Percentiles rank a stretch among this genome's conserved stretches.
phyloP scores from a whole-genome alignment of 1,284 basidiomycete genomes.

The Volvariella volvacea region DNA sequence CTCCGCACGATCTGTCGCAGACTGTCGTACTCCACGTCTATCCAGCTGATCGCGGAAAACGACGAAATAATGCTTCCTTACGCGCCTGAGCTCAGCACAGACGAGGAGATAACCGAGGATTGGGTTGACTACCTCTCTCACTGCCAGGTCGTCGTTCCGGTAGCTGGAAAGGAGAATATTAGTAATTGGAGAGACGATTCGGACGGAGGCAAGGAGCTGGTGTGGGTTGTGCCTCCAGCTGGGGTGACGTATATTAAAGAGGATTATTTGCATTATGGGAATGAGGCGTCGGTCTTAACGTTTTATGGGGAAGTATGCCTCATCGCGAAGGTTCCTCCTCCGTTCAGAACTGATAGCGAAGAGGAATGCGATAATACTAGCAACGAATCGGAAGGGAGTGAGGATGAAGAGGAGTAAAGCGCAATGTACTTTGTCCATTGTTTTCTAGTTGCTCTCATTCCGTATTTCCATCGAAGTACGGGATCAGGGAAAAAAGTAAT shows the following conservation, averaged over 20 bases:
- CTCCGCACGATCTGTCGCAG: conserved; percentile 12
- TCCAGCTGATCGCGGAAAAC: neutral
- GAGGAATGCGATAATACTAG: too few species aligned
- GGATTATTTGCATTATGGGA: conserved; percentile 14
- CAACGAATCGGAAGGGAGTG: too few species aligned
- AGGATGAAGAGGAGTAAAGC: too few species aligned
- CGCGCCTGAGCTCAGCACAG: neutral
- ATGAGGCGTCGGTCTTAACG: conserved; percentile 11
- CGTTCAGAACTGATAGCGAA: too few species aligned
- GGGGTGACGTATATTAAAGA: conserved; percentile 1
- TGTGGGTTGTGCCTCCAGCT: conserved; percentile 6
- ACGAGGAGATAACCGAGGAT: neutral
- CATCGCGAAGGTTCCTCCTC: conserved; percentile 10
- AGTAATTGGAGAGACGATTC: neutral
- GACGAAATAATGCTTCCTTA: neutral
- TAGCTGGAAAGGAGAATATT: neutral
- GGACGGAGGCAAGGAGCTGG: neutral
- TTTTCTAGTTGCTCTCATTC: too few species aligned
- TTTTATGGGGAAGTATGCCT: conserved; percentile 16
- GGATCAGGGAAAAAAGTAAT: too few species aligned
- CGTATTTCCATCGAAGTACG: too few species aligned
- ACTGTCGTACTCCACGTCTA: conserved; percentile 7
- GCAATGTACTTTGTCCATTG: too few species aligned
- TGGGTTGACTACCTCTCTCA: neutral
- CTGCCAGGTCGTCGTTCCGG: neutral